These are phyloP conservation scores for Pseudevernia furfuracea DNA, from an alignment of 495 filamentous ascomycete species.

Conservation along the genomic window DNA sequence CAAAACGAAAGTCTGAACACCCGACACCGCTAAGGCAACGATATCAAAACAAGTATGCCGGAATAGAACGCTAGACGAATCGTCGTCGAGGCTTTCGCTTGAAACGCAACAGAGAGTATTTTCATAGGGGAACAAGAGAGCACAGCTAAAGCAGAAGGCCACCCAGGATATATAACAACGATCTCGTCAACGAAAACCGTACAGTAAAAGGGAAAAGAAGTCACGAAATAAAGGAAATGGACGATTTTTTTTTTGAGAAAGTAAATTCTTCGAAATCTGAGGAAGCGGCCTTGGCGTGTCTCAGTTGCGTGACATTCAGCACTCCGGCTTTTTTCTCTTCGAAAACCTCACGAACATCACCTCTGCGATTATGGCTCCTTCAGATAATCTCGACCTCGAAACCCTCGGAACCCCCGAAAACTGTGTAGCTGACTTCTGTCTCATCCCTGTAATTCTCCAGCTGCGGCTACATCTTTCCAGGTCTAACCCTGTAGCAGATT, in stretches of 20 bases:
- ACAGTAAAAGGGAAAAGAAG: not conserved
- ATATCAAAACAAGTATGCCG: not conserved
- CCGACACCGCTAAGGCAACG: not conserved
- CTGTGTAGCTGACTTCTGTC: conserved; percentile 75
- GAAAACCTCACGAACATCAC: not conserved
- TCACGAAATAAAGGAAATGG: not conserved
- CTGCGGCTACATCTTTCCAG: conserved; percentile 12
- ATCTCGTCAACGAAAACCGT: not conserved
- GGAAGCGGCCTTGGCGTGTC: conserved; percentile 2
- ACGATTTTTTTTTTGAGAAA: not conserved
- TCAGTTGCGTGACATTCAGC: not conserved
- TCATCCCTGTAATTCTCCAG: conserved; percentile 58
- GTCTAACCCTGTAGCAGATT: conserved; percentile 42
- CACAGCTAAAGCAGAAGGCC: not conserved
- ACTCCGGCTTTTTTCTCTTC: not conserved
- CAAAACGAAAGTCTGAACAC: not conserved
- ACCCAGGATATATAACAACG: not conserved
- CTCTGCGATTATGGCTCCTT: not conserved
- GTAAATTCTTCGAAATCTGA: not conserved
- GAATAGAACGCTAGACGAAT: not conserved
- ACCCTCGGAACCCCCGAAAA: conserved; percentile 52
- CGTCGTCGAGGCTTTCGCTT: not conserved
- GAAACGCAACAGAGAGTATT: not conserved
- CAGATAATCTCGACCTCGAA: conserved; percentile 25
- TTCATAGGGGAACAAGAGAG: not conserved